These are phyloP conservation scores for Golubevia sp. DNA, from an alignment of 1,284 basidiomycete genomes.

Conservation along the genomic window DNA sequence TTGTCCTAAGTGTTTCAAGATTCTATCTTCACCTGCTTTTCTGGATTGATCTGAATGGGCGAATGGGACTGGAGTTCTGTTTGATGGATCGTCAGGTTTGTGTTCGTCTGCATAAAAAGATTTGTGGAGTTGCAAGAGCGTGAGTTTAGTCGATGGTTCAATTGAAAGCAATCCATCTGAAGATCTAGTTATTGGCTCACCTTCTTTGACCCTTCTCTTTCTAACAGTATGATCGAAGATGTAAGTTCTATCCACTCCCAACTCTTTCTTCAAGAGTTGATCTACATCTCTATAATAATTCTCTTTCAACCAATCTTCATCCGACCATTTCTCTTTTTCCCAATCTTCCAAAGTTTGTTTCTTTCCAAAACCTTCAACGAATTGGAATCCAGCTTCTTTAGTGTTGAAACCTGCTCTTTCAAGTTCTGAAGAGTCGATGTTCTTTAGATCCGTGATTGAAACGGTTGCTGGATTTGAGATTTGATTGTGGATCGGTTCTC, in stretches of 20 bases:
- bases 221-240: conserved; percentile 46
- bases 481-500: conserved; percentile 19
- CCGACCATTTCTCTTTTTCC: conserved; percentile 29
- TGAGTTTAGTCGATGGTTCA: background rate
- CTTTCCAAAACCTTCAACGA: conserved; percentile 31
- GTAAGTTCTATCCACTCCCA: conserved; percentile 34
- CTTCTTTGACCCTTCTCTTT: conserved; percentile 26
- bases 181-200: background rate
- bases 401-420: conserved; percentile 21
- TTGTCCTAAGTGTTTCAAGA: conserved; percentile 35
- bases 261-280: conserved; percentile 28
- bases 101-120: conserved; percentile 9
- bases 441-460: conserved; percentile 29
- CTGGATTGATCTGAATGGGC: conserved; percentile 41
- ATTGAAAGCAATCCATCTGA: background rate
- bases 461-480: conserved; percentile 20
- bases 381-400: conserved; percentile 34
- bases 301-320: conserved; percentile 23
- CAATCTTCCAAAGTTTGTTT: conserved; percentile 18
- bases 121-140: too few relatives aligned
- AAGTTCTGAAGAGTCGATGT: conserved; percentile 16
- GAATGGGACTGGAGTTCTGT: conserved; percentile 27
- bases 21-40: conserved; percentile 35
- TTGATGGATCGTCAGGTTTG: conserved; percentile 24
- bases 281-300: conserved; percentile 39